Evolutionary conservation across 73 alveolate species (phyloP), one percentile per base, ranked within the genome.

Genomic region (Diophrys appendiculata): DNA sequence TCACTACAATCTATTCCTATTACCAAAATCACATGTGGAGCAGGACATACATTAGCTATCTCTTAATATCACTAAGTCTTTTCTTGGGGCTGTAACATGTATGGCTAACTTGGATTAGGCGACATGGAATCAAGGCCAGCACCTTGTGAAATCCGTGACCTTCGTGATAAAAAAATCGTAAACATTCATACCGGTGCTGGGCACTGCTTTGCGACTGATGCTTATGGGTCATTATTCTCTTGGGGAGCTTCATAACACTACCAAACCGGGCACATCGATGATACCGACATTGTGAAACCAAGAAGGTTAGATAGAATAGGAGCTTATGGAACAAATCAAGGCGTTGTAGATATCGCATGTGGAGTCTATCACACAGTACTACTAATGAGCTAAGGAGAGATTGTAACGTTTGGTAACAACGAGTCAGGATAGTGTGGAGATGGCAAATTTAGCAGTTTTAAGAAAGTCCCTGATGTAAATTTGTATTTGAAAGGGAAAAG

Each of bases 391-490:
- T 24, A 24, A 0, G 30, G 34, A 13, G 85, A 76, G 60, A 60
- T 76, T 22, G 33, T 64, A 1, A 52, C 85, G 43, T 76, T 76
- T 65, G 85, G 85, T 14, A 52, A 60, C 3, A 76, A 32, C 29
- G 85, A 76, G 26, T 32, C 24, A 27, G 85, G 85, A 22, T 77
- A 76, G 29, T 76, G 85, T 2, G 85, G 85, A 31, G 76, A 76
- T 32, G 81, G 81, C 60, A 43, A 43, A 18, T 43, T 43, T 18
- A 11, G 18, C 18, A 5, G 5, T 11, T 43, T 43, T 18, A 43
- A 43, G 60, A 43, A 43, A 43, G 60, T 43, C 60, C 60, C 60
- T 11, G 60, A 43, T 5, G 18, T 18, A 11, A 43, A 43, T 43
- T 11, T 43, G n/a, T 43, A 43, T 28, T 27, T 72, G 2, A 65